Percentiles rank a stretch among this genome's conserved stretches.
Conservation (phyloP, 192 early-diverging fungal species). For the Oehlia diaphana region DNA sequence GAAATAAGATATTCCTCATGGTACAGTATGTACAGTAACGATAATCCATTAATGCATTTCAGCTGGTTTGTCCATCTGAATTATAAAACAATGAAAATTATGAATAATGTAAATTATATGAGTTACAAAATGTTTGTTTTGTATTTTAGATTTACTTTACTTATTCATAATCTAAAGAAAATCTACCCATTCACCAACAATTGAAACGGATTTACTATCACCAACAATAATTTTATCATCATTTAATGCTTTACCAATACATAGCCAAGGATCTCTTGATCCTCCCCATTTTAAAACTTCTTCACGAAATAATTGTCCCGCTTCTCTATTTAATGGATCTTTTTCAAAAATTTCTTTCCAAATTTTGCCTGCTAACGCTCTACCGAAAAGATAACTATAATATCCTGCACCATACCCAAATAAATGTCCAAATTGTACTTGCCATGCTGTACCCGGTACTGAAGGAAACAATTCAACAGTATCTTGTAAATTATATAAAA, state of each 20-base stretch:
- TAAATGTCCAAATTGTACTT: conserved; percentile 89
- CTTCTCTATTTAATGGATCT: conserved; percentile 59
- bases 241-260: conserved; percentile 64
- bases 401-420: conserved; percentile 91
- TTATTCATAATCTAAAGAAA: background rate
- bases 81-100: too few relatives aligned
- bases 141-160: too few relatives aligned
- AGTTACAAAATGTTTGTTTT: too few relatives aligned
- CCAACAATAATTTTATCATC: conserved; percentile 59
- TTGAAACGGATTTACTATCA: conserved; percentile 63
- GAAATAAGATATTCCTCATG: too few relatives aligned
- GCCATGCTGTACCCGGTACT: conserved; percentile 78
- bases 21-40: too few relatives aligned
- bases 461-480: conserved; percentile 67
- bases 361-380: conserved; percentile 77
- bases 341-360: conserved; percentile 71
- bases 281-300: conserved; percentile 92
- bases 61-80: too few relatives aligned
- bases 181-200: conserved; percentile 72
- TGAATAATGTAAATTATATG: too few relatives aligned
- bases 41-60: too few relatives aligned
- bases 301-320: conserved; percentile 66
- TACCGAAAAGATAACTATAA: conserved; percentile 92
- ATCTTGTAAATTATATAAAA: conserved; percentile 64
- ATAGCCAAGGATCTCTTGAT: conserved; percentile 87